These are phyloP conservation scores for Xylona heveae DNA, from an alignment of 495 filamentous ascomycete genomes.

Conservation along the genomic window DNA sequence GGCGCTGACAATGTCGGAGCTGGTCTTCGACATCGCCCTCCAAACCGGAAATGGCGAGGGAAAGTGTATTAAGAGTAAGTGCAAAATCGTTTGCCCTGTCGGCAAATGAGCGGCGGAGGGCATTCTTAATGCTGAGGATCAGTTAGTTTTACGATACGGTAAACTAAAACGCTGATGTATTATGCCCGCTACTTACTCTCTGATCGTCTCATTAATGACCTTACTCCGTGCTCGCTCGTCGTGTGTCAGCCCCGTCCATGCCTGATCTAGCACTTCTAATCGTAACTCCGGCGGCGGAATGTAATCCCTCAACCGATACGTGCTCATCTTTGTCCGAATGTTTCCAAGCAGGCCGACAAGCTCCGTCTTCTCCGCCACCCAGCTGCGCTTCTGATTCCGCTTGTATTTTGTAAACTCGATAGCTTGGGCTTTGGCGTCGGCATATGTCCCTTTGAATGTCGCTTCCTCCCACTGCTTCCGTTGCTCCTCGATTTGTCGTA, in stretches of 20 bases:
- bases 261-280: conserved; percentile 55
- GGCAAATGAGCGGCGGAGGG: conserved; percentile 74
- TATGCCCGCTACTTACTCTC: conserved; percentile 40
- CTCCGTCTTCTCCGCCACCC: conserved; percentile 96
- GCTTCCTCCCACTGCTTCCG: conserved; percentile 52
- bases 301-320: conserved; percentile 78
- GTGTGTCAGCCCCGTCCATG: conserved; percentile 59
- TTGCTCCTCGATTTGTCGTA: conserved; percentile 53
- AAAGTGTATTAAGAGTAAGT: conserved; percentile 76
- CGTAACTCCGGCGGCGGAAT: conserved; percentile 66
- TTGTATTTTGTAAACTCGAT: conserved; percentile 71
- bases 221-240: conserved; percentile 74
- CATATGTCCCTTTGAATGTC: conserved; percentile 76
- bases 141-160: conserved; percentile 4
- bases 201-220: conserved; percentile 90
- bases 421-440: conserved; percentile 77
- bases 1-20: conserved; percentile 55
- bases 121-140: conserved; percentile 60
- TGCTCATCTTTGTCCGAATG: conserved; percentile 94
- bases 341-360: conserved; percentile 86
- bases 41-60: conserved; percentile 76
- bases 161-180: too few species aligned
- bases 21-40: conserved; percentile 95
- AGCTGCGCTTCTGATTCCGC: conserved; percentile 64
- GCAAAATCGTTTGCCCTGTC: conserved; percentile 97